phyloP scores from a whole-genome alignment of 2,329 filamentous ascomycete genomes.

The Aspergillus terreus region DNA sequence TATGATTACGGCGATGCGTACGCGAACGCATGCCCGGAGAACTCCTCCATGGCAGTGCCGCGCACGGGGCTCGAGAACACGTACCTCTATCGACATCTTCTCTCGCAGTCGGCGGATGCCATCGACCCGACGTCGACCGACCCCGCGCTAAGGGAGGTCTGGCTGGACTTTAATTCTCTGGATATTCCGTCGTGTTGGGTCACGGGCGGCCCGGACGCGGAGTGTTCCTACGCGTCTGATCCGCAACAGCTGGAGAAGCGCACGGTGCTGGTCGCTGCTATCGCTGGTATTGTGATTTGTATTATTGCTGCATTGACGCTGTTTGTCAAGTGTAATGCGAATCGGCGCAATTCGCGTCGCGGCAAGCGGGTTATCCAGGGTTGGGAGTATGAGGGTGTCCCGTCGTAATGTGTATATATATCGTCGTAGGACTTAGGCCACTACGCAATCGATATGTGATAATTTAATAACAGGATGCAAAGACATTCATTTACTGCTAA shows the following conservation, averaged over 20 bases:
- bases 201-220: constrained; percentile 50
- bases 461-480: no score
- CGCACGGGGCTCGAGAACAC: constrained; percentile 62
- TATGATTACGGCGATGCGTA: constrained; percentile 45
- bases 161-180: constrained; percentile 61
- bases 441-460: no score
- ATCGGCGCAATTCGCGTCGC: constrained; percentile 52
- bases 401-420: constrained; percentile 33
- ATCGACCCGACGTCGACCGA: constrained; percentile 25
- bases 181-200: constrained; percentile 60
- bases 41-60: constrained; percentile 54
- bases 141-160: constrained; percentile 39
- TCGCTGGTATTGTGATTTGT: constrained; percentile 61
- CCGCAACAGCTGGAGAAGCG: constrained; percentile 42
- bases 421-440: background rate
- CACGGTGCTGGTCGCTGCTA: constrained; percentile 57
- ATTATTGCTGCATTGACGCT: constrained; percentile 58
- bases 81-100: constrained; percentile 49
- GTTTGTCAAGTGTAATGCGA: constrained; percentile 63
- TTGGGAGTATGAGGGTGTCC: constrained; percentile 68
- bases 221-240: constrained; percentile 55
- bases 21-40: constrained; percentile 45
- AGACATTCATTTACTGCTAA: no score
- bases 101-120: constrained; percentile 26
- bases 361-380: constrained; percentile 50